Evolutionary conservation across 805 yeast species (phyloP).

Genomic region (Starmerella ratchasimensis): DNA sequence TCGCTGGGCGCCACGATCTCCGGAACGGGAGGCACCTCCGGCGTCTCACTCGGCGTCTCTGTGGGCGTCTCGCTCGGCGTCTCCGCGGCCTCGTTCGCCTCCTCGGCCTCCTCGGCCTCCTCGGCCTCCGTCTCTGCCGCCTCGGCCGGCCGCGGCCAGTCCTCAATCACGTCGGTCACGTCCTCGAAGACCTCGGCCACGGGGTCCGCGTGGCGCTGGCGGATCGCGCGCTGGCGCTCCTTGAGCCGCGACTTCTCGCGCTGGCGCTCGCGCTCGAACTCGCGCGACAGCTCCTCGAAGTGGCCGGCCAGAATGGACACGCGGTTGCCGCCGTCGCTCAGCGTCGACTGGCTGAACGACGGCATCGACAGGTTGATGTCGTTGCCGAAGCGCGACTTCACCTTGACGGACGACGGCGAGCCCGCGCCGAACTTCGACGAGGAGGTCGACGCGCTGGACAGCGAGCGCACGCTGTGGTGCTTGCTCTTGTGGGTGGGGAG

Average conservation of each 20-base stretch:
- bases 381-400: slow-evolving; percentile 18
- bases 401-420: slow-evolving; percentile 8
- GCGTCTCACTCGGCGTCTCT: not conserved
- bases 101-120: not conserved
- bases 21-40: not conserved
- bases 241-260: slow-evolving; percentile 49
- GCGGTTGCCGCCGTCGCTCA: slow-evolving; percentile 7
- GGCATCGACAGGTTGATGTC: slow-evolving; percentile 16
- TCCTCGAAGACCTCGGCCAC: slow-evolving; percentile 82
- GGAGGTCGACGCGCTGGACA: not conserved
- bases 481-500: not conserved
- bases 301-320: slow-evolving; percentile 40
- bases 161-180: slow-evolving; percentile 50
- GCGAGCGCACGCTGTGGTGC: not conserved
- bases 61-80: not conserved
- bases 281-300: slow-evolving; percentile 65
- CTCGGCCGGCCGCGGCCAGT: slow-evolving; percentile 8
- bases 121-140: not conserved
- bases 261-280: slow-evolving; percentile 79
- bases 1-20: not conserved
- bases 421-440: too few relatives aligned
- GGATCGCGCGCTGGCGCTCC: slow-evolving; percentile 50
- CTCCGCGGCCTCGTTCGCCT: not conserved
- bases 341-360: slow-evolving; percentile 38
- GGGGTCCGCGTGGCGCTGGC: slow-evolving; percentile 65